Evolutionary conservation across 2,329 filamentous ascomycete species (phyloP), one percentile per base, ranked within the genome.

Genomic region (Plectosphaerella sp.): DNA sequence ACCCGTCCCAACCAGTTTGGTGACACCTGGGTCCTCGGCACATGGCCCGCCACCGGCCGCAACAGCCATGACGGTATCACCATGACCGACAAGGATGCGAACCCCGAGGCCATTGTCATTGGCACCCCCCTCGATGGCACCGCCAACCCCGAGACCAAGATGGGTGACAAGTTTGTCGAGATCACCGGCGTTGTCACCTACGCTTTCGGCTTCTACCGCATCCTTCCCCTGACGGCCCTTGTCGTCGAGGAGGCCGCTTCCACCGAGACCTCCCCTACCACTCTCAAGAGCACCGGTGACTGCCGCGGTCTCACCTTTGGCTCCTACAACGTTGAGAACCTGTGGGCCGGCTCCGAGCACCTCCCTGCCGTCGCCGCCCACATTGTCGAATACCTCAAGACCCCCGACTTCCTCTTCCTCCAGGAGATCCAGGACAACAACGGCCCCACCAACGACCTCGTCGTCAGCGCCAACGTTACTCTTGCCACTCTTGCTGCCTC

Each of bases 371-470:
- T 89, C n/a, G 81, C 85, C 2, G 67, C 72, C 9, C 84, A 89
- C 60, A 86, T 90, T 56, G 82, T 83, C 49, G 69, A 80, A 57
- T 84, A 83, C 67, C 69, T 89, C 56, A 76, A 75, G 53, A 78
- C 77, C 0, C 87, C 87, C 0, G 83, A 86, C 61, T 64, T 89
- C 5, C 62, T 90, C 52, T 87, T 88, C 62, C 61, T 90, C 3
- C 86, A 89, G 64, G 87, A 89, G 67, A 72, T 89, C 45, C 87
- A 89, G 67, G 87, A 89, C 62, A 74, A 85, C 71, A 78, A 74
- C 41, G 86, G 86, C 14, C 65, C 76, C 3, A 80, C 75, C 12
- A 75, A 88, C 64, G 77, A 88, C 58, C 84, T 78, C 54, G 73
- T 77, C 42, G 73, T 76, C 14, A 69, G 66, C 41, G 80, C 82